Evolutionary conservation across 2,329 filamentous ascomycete genomes (phyloP).

Genomic region (Lachnellula cervina): DNA sequence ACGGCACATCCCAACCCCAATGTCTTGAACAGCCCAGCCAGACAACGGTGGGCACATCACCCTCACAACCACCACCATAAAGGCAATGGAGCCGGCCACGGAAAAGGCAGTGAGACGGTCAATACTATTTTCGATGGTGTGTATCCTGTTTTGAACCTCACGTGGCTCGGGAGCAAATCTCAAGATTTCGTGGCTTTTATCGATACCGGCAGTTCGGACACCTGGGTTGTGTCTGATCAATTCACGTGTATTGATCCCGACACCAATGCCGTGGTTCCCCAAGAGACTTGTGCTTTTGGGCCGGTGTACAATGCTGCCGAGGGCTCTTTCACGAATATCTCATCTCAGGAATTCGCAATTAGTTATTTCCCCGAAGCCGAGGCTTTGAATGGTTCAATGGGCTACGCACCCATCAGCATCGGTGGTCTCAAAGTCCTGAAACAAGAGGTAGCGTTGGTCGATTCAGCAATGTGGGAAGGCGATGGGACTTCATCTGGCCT

Average conservation of each 20-base stretch:
- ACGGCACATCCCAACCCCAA: not conserved
- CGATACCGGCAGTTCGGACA: not conserved
- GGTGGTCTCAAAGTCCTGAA: not conserved
- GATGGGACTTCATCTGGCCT: conserved; percentile 44
- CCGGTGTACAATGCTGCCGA: conserved; percentile 10
- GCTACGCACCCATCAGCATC: conserved; percentile 19
- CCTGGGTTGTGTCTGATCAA: conserved; percentile 36
- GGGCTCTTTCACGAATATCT: conserved; percentile 34
- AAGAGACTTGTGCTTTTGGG: conserved; percentile 16
- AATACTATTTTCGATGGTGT: not conserved
- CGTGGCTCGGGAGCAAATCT: not conserved
- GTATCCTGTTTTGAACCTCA: not conserved
- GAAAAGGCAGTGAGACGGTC: not conserved
- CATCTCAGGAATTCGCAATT: conserved; percentile 39
- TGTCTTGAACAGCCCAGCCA: not conserved
- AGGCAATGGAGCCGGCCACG: not conserved
- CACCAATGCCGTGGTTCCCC: not conserved
- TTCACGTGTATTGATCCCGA: conserved; percentile 33
- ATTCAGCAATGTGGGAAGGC: conserved; percentile 38
- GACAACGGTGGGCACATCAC: not conserved
- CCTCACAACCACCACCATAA: not conserved
- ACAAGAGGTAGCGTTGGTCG: conserved; percentile 45
- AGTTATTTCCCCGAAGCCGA: conserved; percentile 30
- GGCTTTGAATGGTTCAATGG: conserved; percentile 41
- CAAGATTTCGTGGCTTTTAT: not conserved